Conservation (phyloP, 2,329 filamentous ascomycete genomes). For the Pyricularia grisea region DNA sequence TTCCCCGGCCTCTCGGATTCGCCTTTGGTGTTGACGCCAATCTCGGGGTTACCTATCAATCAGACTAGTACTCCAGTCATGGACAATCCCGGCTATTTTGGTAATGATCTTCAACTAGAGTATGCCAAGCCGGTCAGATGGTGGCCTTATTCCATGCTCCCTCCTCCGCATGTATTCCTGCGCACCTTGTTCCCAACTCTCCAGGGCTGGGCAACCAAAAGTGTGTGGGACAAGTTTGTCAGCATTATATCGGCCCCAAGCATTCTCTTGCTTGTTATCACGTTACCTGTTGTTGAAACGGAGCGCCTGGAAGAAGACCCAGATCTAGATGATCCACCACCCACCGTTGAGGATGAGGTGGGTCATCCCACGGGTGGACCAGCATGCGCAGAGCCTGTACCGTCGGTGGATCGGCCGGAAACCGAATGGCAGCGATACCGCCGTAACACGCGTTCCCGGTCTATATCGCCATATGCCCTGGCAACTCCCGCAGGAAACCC, state of each 20-base stretch:
- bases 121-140: conserved; percentile 47
- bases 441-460: conserved; percentile 30
- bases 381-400: conserved; percentile 5
- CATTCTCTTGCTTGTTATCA: conserved; percentile 82
- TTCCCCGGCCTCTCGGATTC: conserved; percentile 63
- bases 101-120: conserved; percentile 27
- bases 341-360: conserved; percentile 20
- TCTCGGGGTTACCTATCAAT: conserved; percentile 9
- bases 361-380: neutral
- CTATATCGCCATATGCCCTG: neutral
- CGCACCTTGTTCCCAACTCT: conserved; percentile 82
- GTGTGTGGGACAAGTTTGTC: conserved; percentile 72
- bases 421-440: conserved; percentile 52
- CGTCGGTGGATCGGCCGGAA: conserved; percentile 28
- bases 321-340: conserved; percentile 35
- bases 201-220: conserved; percentile 71
- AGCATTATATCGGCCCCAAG: conserved; percentile 80
- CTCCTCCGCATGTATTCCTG: conserved; percentile 60
- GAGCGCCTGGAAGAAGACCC: conserved; percentile 28
- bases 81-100: conserved; percentile 31
- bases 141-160: conserved; percentile 74
- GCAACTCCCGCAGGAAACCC: neutral
- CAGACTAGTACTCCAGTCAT: neutral
- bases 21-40: conserved; percentile 33
- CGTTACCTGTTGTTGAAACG: conserved; percentile 72